phyloP scores from a whole-genome alignment of 2,329 filamentous ascomycete genomes.

The Fusarium neocosmosporiellum region DNA sequence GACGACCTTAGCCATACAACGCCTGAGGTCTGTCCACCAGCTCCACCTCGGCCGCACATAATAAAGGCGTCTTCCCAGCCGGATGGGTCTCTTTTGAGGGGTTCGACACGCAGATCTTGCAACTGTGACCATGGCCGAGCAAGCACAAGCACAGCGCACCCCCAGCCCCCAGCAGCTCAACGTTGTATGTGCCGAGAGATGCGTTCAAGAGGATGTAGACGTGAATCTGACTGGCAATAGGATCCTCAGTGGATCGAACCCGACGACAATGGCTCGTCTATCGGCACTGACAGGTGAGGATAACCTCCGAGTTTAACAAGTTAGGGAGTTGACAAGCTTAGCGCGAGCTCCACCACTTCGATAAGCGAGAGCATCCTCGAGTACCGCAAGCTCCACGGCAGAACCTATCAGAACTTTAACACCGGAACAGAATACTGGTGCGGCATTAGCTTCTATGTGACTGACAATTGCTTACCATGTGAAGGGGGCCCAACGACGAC shows the following conservation, averaged over 20 bases:
- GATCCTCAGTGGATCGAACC: neutral
- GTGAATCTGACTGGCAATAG: neutral
- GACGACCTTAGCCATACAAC: neutral
- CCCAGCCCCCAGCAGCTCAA: neutral
- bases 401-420: slow-evolving; percentile 22
- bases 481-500: slow-evolving; percentile 43
- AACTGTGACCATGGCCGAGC: neutral
- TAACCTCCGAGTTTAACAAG: neutral
- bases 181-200: neutral
- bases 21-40: neutral
- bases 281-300: neutral
- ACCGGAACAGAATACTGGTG: slow-evolving; percentile 34
- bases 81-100: neutral
- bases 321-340: neutral
- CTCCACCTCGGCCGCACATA: neutral
- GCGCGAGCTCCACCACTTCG: slow-evolving; percentile 17
- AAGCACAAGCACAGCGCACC: neutral
- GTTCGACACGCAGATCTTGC: neutral
- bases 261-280: slow-evolving; percentile 1
- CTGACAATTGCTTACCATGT: neutral
- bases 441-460: neutral
- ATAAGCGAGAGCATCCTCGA: slow-evolving; percentile 18
- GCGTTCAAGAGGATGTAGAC: neutral
- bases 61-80: neutral
- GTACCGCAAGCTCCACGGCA: slow-evolving; percentile 21